These are phyloP conservation scores for Heterobasidion parviporum DNA, from an alignment of 1,284 basidiomycete species.

Conservation along the genomic window DNA sequence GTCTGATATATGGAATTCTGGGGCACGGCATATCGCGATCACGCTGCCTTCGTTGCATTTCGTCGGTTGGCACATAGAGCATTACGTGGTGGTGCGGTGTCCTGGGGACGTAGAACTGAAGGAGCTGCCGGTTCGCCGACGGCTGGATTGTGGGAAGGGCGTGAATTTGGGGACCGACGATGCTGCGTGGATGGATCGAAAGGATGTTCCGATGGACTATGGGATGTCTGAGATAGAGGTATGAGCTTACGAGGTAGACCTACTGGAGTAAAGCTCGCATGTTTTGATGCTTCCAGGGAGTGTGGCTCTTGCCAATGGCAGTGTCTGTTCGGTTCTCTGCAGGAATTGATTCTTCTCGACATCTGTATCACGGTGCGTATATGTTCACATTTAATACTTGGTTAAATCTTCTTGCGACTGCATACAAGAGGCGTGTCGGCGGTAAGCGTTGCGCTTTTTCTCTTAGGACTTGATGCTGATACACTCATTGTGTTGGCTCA, in stretches of 20 bases:
- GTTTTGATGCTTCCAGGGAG: no score
- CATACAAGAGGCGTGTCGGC: no score
- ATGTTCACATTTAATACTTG: no score
- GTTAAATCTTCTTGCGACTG: no score
- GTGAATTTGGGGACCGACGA: slow-evolving; percentile 58
- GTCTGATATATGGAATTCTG: slow-evolving; percentile 46
- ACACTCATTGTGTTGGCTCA: no score
- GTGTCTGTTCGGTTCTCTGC: no score
- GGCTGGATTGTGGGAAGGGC: slow-evolving; percentile 58
- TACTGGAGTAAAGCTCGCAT: no score
- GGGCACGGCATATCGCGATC: slow-evolving; percentile 39
- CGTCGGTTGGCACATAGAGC: slow-evolving; percentile 61
- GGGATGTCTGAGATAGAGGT: slow-evolving; percentile 44
- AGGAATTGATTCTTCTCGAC: no score
- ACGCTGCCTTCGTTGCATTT: slow-evolving; percentile 48
- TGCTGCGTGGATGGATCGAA: slow-evolving; percentile 58
- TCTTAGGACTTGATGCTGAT: no score
- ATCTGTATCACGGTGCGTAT: no score
- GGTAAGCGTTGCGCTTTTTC: no score
- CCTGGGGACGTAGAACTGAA: slow-evolving; percentile 40
- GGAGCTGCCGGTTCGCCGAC: slow-evolving; percentile 48
- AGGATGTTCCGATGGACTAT: slow-evolving; percentile 65
- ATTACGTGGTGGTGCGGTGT: slow-evolving; percentile 49
- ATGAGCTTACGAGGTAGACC: slow-evolving; percentile 1
- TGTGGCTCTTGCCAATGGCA: no score